Evolutionary conservation across 2,329 filamentous ascomycete genomes (phyloP).

Genomic region (Cryphonectria naterciae): DNA sequence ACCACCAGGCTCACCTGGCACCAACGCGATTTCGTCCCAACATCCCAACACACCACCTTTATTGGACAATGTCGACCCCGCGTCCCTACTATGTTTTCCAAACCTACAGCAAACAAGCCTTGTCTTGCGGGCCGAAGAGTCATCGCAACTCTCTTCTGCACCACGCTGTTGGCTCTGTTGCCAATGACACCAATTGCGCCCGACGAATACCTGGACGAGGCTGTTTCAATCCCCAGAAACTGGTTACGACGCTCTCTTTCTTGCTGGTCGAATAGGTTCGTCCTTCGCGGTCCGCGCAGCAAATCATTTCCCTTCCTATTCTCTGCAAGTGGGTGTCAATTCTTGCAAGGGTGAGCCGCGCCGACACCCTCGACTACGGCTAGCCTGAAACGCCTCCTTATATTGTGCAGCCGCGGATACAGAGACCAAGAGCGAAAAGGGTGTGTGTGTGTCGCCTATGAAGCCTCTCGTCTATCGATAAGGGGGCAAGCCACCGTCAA

Average conservation of each 20-base stretch:
- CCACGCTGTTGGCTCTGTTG: not conserved
- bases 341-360: not conserved
- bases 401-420: constrained; percentile 1
- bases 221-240: constrained; percentile 9
- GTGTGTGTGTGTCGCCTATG: not conserved
- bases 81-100: not conserved
- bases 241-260: not conserved
- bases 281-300: not conserved
- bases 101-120: not conserved
- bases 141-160: not conserved
- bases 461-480: constrained; percentile 23
- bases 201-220: not conserved
- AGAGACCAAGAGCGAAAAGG: not conserved
- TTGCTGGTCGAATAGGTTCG: too few species aligned
- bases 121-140: not conserved
- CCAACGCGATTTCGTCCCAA: not conserved
- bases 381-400: constrained; percentile 26
- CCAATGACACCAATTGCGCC: not conserved
- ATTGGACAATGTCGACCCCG: not conserved
- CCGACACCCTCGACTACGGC: constrained; percentile 17
- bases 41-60: not conserved
- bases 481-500: constrained; percentile 6
- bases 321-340: not conserved
- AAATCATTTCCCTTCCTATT: not conserved
- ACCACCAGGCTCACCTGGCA: not conserved